phyloP scores from a whole-genome alignment of 176 grass and related monocot genomes.

The Olyra latifolia region DNA sequence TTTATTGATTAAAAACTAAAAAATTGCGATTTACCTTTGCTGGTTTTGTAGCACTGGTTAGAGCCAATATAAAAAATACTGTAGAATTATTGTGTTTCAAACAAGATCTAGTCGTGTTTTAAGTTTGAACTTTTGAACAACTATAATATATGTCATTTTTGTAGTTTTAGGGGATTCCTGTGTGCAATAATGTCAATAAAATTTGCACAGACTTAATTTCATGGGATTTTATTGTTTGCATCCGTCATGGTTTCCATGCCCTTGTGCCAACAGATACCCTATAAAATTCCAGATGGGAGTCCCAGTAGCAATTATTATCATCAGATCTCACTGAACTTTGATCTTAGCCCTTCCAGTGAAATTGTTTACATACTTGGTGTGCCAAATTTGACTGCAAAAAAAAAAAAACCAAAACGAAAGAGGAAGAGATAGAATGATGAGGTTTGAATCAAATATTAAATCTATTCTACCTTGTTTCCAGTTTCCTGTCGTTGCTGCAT shows the following conservation, averaged over 20 bases:
- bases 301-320: background rate
- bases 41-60: background rate
- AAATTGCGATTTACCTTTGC: background rate
- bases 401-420: background rate
- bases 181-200: background rate
- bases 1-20: background rate
- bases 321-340: background rate
- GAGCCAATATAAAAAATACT: background rate
- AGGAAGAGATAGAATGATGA: background rate
- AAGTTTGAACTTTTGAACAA: background rate
- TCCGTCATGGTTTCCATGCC: background rate
- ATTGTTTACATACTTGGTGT: background rate
- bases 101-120: background rate
- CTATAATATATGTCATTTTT: background rate
- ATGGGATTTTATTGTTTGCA: background rate
- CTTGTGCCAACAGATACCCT: background rate
- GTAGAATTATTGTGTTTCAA: background rate
- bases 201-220: background rate
- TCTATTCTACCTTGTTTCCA: background rate
- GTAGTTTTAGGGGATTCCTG: background rate
- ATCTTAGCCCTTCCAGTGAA: background rate
- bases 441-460: background rate
- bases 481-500: background rate
- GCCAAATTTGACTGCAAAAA: background rate
- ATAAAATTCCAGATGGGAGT: background rate